Evolutionary conservation across 768 basidiomycete genomes (phyloP), one percentile per base, ranked within the genome.

Genomic region (Holtermannia corniformis): DNA sequence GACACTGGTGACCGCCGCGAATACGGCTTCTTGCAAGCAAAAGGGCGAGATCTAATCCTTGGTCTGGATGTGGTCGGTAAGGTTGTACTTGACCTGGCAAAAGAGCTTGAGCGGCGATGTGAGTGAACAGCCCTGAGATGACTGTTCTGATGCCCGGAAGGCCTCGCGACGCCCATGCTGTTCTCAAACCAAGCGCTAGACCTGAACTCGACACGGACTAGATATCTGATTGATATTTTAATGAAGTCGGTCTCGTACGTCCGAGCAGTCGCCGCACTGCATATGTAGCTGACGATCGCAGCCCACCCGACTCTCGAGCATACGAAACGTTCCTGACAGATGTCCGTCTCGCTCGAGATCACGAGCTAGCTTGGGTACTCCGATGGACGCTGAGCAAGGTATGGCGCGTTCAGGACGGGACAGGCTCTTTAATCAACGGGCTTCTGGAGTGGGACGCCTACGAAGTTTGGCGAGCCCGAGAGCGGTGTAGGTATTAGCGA

Each of bases 131-230:
- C 20, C 26, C 12, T 28, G 32, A 48, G 14, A 22, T 19, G 43
- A 40, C 26, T 0, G 27, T 24, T 22, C 47, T 41, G 44, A n/a
- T 27, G 14, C 3, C 20, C 11, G 25, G 10, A 56, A 77, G 77
- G 77, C 10, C 78, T 95, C 55, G 83, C 84, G 20, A 89, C 87
- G 2, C 91, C 92, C 20, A 84, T 95, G 74, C 82, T 96, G 57
- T 93, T 96, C 76, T 87, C 87, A 32, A 82, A 81, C 24, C 81
- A 85, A 60, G 90, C 90, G 14, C 81, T 96, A 55, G 91, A 95
- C 63, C 77, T 92, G 41, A 85, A 82, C 41, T 75, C 82, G 4
- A 75, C 81, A n/a, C 80, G 82, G 27, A 81, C 89, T 62, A 83
- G 80, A 62, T 76, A 83, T 47, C 79, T 96, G 50, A 83, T 93